phyloP scores from a whole-genome alignment of 208 protist genomes.

The Trypanosoma rangeli region DNA sequence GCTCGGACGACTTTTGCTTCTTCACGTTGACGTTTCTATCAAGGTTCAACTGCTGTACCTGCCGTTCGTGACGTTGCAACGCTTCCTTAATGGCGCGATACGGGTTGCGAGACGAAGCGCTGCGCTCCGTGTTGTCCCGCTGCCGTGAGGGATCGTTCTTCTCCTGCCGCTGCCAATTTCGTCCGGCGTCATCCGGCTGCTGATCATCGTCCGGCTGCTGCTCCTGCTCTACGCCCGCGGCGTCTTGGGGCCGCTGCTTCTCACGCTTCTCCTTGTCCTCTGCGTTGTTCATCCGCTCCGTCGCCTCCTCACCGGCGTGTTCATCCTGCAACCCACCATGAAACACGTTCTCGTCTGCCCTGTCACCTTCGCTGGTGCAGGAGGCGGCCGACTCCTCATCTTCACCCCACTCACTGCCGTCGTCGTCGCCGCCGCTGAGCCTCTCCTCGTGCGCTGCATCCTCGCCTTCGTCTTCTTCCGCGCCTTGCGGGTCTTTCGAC shows the following conservation, averaged over 20 bases:
- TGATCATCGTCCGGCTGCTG: constrained; percentile 75
- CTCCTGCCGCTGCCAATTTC: constrained; percentile 83
- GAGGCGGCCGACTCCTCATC: constrained; percentile 23
- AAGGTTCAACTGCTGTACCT: constrained; percentile 81
- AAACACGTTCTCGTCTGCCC: constrained; percentile 75
- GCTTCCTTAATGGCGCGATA: constrained; percentile 89
- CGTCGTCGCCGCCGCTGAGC: constrained; percentile 31
- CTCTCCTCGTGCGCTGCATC: constrained; percentile 25
- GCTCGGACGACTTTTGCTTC: constrained; percentile 48
- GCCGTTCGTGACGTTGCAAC: constrained; percentile 75
- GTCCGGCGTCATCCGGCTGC: constrained; percentile 78
- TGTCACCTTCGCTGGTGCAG: constrained; percentile 42
- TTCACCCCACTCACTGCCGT: constrained; percentile 35
- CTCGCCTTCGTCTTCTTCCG: constrained; percentile 28
- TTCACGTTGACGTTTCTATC: constrained; percentile 74
- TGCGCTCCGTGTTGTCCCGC: constrained; percentile 74
- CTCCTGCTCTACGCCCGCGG: constrained; percentile 47
- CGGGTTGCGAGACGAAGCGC: constrained; percentile 67
- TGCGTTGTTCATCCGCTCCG: constrained; percentile 60
- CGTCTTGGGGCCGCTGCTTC: constrained; percentile 43
- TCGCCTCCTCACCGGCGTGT: constrained; percentile 67
- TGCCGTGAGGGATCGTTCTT: constrained; percentile 67
- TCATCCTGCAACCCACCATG: constrained; percentile 87
- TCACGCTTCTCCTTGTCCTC: constrained; percentile 31
- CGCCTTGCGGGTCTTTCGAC: constrained; percentile 7